Evolutionary conservation across 108 stramenopile genomes (phyloP).

Genomic region (Discostella pseudostelligera): DNA sequence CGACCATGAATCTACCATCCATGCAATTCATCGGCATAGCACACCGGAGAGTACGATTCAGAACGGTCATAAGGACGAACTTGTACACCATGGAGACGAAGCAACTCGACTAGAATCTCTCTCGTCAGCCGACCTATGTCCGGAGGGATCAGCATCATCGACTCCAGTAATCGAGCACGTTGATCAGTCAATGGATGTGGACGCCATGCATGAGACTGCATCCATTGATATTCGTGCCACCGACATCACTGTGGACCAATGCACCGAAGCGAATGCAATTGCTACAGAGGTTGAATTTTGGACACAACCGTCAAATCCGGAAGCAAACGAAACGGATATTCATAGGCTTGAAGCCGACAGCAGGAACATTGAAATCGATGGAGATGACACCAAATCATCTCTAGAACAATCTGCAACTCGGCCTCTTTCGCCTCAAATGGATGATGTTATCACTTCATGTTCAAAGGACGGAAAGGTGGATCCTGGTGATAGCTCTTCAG

Average conservation of each 20-base stretch:
- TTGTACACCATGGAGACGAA: neutral
- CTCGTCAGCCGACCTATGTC: neutral
- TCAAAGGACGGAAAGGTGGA: neutral
- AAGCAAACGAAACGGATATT: conserved; percentile 11
- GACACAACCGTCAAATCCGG: conserved; percentile 12
- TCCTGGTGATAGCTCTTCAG: conserved; percentile 1
- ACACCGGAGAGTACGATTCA: neutral
- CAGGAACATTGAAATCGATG: conserved; percentile 3
- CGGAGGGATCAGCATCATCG: neutral
- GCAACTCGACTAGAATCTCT: neutral
- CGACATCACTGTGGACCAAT: no score
- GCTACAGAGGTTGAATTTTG: no score
- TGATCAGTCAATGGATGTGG: neutral
- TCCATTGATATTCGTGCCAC: no score
- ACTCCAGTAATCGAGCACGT: neutral
- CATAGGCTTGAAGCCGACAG: conserved; percentile 16
- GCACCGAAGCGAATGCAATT: no score
- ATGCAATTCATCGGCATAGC: neutral
- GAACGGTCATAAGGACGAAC: neutral
- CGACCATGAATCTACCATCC: neutral
- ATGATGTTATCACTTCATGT: neutral
- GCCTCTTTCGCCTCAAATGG: neutral
- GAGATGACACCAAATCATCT: neutral
- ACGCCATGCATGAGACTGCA: no score
- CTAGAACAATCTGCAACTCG: neutral